Base-by-base conservation (phyloP, 139 green algal genomes). In the Bryopsis sp. region DNA sequence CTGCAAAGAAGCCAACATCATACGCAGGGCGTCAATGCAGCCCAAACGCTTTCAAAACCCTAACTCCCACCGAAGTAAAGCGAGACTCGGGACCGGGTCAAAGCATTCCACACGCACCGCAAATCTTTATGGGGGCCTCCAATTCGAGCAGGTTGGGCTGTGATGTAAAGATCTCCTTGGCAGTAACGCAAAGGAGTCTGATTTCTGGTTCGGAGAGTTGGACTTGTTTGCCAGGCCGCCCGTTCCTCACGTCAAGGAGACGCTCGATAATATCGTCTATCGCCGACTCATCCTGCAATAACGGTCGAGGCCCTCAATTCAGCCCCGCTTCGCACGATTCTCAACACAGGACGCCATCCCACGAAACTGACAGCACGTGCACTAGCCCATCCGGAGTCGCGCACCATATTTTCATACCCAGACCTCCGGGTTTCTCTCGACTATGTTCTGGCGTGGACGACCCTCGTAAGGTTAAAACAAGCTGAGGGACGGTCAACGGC, bases 121-220 rank as follows among this genome's bases (percentile, higher is more conserved):
- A 99, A 71, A 99, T 98, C 72, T 99, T 99, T 68, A 99, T 97
- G 43, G 94, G 94, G 60, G 94, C 94, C 72, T 99, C 95, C 39
- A 99, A 81, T 78, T 99, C 94, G 67, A 99, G 79, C 61, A 99
- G 76, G 75, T 97, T 97, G 19, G 94, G 93, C 74, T 99, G 94
- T 60, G 71, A 80, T 80, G 97, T 90, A 74, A 99, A 99, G 43
- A 97, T 88, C 70, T 96, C 88, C 73, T 93, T 94, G 11, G 93
- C 91, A 22, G 88, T 92, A 2, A 97, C 64, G 70, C 93, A 98
- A 2, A 97, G 82, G 66, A 84, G 79, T 24, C 92, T 77, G 34
- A 97, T 97, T 62, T 97, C 92, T 6, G 85, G 79, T 75, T 98
- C 93, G 15, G 92, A 84, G 2, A 98, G 85, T 74, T 92, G 82